Evolutionary conservation across 1,284 basidiomycete species (phyloP).

Genomic region (Dichomitus squalens): DNA sequence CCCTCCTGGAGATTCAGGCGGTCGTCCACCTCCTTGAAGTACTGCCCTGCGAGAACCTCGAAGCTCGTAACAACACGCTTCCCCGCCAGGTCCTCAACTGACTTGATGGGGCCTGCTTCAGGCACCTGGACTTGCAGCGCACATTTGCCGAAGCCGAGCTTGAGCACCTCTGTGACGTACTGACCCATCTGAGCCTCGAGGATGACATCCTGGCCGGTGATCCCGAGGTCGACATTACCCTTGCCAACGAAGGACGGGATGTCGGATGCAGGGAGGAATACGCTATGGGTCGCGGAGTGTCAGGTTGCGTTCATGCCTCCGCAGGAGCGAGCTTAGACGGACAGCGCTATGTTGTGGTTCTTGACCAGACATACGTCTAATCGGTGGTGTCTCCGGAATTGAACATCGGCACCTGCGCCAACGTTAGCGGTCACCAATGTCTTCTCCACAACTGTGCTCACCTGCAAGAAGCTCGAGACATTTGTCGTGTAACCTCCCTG

Average conservation of each 20-base stretch:
- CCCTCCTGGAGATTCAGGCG: constrained; percentile 51
- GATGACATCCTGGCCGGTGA: constrained; percentile 97
- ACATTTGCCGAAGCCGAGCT: constrained; percentile 94
- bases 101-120: constrained; percentile 71
- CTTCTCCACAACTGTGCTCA: constrained; percentile 33
- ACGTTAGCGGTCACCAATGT: neutral
- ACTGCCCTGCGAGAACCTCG: constrained; percentile 81
- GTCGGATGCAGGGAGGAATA: constrained; percentile 96
- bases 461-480: constrained; percentile 86
- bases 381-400: constrained; percentile 88
- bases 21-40: constrained; percentile 79
- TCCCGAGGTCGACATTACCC: constrained; percentile 92
- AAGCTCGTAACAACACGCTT: constrained; percentile 95
- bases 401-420: constrained; percentile 87
- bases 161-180: constrained; percentile 80
- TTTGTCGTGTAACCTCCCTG: constrained; percentile 92
- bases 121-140: constrained; percentile 95
- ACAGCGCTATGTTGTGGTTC: constrained; percentile 95
- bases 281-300: constrained; percentile 48
- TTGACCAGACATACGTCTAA: constrained; percentile 92
- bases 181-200: constrained; percentile 84
- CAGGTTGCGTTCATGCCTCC: neutral
- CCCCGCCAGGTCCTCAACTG: constrained; percentile 82
- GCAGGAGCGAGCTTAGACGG: constrained; percentile 27
- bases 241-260: constrained; percentile 99